These are phyloP conservation scores for Tetrahymena borealis DNA, from an alignment of 73 alveolate genomes.

Conservation along the genomic window DNA sequence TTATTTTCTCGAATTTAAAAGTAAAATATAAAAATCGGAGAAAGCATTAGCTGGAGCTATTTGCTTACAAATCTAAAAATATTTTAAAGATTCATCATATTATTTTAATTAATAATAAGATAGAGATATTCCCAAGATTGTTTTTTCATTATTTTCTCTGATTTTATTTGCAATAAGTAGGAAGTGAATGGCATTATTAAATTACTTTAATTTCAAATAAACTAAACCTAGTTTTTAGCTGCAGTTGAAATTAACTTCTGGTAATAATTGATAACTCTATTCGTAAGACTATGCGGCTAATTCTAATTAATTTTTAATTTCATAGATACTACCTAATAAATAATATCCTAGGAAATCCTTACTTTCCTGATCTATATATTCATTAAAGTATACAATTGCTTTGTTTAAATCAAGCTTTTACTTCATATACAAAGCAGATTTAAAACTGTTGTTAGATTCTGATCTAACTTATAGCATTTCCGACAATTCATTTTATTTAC, in stretches of 20 bases:
- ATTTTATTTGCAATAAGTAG: neutral
- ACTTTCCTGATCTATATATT: neutral
- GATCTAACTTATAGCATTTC: neutral
- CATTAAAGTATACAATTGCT: neutral
- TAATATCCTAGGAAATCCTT: neutral
- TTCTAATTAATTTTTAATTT: neutral
- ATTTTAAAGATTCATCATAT: neutral
- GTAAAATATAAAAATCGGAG: neutral
- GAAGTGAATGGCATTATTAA: neutral
- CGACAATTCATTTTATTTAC: neutral
- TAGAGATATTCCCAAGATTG: neutral
- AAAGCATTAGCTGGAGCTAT: neutral
- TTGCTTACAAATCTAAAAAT: neutral
- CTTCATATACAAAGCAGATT: neutral
- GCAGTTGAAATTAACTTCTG: neutral
- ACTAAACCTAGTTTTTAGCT: neutral
- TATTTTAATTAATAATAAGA: neutral
- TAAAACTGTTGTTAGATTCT: neutral
- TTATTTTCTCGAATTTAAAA: neutral
- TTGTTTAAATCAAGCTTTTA: neutral
- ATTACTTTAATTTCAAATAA: neutral
- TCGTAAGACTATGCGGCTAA: neutral
- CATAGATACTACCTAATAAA: neutral
- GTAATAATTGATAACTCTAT: neutral
- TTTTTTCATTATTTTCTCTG: neutral